Conservation (phyloP, 2,329 filamentous ascomycete genomes). For the Claviceps purpurea region DNA sequence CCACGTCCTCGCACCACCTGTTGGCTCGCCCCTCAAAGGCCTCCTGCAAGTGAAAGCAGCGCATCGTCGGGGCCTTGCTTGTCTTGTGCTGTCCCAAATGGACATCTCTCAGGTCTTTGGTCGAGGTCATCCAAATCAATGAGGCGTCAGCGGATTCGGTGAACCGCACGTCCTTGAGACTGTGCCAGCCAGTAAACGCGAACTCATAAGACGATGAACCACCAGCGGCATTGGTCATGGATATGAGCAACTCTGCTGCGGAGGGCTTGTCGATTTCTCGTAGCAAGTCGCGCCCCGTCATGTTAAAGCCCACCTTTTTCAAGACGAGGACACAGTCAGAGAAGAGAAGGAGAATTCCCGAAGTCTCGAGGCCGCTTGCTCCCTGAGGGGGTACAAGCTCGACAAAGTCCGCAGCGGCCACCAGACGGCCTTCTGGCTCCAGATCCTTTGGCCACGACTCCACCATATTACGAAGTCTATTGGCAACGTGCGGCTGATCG, state of each 20-base stretch:
- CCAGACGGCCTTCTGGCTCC: conserved; percentile 62
- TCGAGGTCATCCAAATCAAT: conserved; percentile 55
- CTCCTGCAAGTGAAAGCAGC: conserved; percentile 60
- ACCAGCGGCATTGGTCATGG: conserved; percentile 49
- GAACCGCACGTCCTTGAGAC: conserved; percentile 56
- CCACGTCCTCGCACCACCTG: conserved; percentile 71
- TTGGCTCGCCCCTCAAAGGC: conserved; percentile 64
- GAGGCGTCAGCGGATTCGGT: conserved; percentile 55
- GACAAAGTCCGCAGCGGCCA: conserved; percentile 67
- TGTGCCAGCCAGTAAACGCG: conserved; percentile 60
- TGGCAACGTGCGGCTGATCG: conserved; percentile 61
- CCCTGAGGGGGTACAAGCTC: conserved; percentile 57
- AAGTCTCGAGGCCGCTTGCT: conserved; percentile 29
- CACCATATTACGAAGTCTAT: conserved; percentile 62
- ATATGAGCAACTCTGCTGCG: conserved; percentile 46
- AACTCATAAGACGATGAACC: conserved; percentile 55
- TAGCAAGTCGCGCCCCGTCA: conserved; percentile 62
- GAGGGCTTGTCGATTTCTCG: conserved; percentile 77
- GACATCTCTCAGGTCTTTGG: conserved; percentile 44
- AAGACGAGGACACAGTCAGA: conserved; percentile 68
- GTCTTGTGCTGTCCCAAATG: conserved; percentile 28
- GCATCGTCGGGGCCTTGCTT: conserved; percentile 40
- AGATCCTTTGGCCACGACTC: conserved; percentile 63
- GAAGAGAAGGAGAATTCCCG: conserved; percentile 72
- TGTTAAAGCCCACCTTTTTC: conserved; percentile 51